These are phyloP conservation scores for Solanum aculeatissimum DNA, from an alignment of 305 asterid genomes.

Conservation along the genomic window DNA sequence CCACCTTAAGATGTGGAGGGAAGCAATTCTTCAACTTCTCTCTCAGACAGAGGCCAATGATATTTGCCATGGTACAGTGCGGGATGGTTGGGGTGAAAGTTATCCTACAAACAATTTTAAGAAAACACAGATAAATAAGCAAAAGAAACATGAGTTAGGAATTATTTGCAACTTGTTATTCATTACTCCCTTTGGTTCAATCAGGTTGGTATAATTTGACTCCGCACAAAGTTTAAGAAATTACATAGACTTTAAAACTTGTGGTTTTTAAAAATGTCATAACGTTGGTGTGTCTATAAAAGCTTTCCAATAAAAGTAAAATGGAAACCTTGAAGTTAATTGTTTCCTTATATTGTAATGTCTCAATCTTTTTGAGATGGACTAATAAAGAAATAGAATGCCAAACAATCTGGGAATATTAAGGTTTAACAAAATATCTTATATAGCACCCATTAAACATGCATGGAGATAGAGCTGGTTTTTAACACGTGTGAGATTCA, in stretches of 20 bases:
- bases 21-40: constrained; percentile 65
- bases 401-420: not conserved
- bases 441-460: not conserved
- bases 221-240: not conserved
- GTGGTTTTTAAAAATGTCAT: not conserved
- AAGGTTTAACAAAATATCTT: not conserved
- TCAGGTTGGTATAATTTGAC: not conserved
- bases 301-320: not conserved
- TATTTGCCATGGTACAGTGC: constrained; percentile 91
- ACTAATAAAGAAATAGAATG: not conserved
- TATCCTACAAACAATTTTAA: constrained; percentile 31
- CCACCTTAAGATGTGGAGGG: constrained; percentile 80
- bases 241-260: not conserved
- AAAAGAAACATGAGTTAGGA: not conserved
- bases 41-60: constrained; percentile 81
- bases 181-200: not conserved
- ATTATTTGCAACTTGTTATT: not conserved
- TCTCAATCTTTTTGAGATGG: not conserved
- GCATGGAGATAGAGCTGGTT: too few relatives aligned
- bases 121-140: not conserved
- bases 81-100: constrained; percentile 89
- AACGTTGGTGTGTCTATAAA: not conserved
- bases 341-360: not conserved
- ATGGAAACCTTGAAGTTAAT: not conserved
- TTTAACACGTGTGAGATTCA: too few relatives aligned